Evolutionary conservation across 352 stramenopile species (phyloP), one percentile per base, ranked within the genome.

Genomic region (Phytophthora tentaculata): DNA sequence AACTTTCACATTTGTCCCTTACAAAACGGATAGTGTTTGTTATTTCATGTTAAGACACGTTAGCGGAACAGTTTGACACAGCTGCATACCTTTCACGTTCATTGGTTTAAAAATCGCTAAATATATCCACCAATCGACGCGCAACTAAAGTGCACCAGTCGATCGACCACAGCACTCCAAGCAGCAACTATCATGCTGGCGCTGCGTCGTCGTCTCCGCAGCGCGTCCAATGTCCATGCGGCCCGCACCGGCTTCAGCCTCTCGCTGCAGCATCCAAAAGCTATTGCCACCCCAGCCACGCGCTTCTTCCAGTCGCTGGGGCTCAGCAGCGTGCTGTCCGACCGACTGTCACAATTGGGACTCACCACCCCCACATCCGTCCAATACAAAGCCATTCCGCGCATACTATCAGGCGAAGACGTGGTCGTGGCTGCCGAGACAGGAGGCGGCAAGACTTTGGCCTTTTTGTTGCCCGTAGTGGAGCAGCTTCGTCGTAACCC

Each of bases 341-440:
- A 86, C 35, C 61, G 63, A 41, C 76, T 94, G 26, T 20, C 64
- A 24, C 54, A 69, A 20, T 41, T 81, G 8, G 81, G 75, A 7
- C 43, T 92, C 26, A 64, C 50, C 6, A 68, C 48, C n/a, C 86
- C 86, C 17, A 92, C 83, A 10, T 53, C 77, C 24, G 80, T 73
- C 13, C 86, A 94, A 56, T 54, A 48, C 24, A 71, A 89, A 60
- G 84, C 83, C 24, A 88, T 95, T 64, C 86, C 84, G 17, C 39
- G 74, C 20, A 79, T 87, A 47, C 50, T 92, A 7, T 48, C 64
- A 2, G 67, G 74, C n/a, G 45, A 83, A 1, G 83, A 98, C 74
- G 81, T 98, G 19, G 89, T 98, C 19, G 77, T 99, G 48, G 96
- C 97, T 24, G 92, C 87, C 14, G 96, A 99, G 68, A 99, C 97